phyloP scores from a whole-genome alignment of 345 rosid species.

The Crucihimalaya himalaica region DNA sequence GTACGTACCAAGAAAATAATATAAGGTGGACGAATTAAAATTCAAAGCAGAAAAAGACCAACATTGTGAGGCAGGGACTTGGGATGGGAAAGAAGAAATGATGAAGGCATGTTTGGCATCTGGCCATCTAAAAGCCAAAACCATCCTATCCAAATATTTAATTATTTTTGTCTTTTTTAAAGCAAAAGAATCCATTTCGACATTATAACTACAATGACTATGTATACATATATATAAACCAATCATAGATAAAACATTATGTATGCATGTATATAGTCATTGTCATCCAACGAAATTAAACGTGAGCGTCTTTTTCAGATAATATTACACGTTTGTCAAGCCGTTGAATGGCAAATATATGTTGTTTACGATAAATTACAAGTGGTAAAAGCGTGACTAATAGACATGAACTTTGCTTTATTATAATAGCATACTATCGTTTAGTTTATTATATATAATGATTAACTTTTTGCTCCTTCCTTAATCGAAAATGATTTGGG shows the following conservation, averaged over 20 bases:
- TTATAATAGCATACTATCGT: neutral
- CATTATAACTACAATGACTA: slow-evolving; percentile 30
- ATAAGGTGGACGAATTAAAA: slow-evolving; percentile 14
- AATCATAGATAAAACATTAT: neutral
- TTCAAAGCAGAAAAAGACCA: slow-evolving; percentile 18
- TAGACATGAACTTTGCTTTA: neutral
- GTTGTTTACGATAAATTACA: neutral
- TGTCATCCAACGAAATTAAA: slow-evolving; percentile 31
- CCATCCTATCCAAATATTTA: slow-evolving; percentile 37
- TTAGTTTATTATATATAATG: slow-evolving; percentile 12
- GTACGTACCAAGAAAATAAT: neutral
- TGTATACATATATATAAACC: slow-evolving; percentile 23
- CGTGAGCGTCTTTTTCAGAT: slow-evolving; percentile 27
- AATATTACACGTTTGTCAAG: neutral
- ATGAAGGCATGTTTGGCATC: slow-evolving; percentile 46
- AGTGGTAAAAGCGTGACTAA: neutral
- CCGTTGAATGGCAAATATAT: neutral
- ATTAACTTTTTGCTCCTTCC: slow-evolving; percentile 32
- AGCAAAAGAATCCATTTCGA: slow-evolving; percentile 39
- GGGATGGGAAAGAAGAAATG: slow-evolving; percentile 33
- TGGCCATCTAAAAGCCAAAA: slow-evolving; percentile 40
- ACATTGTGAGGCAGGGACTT: slow-evolving; percentile 41
- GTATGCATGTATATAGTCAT: slow-evolving; percentile 25
- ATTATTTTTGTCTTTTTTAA: slow-evolving; percentile 33
- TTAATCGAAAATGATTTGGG: slow-evolving; percentile 32